Evolutionary conservation across 441 rosid species (phyloP).

Genomic region (Mallotus japonicus): DNA sequence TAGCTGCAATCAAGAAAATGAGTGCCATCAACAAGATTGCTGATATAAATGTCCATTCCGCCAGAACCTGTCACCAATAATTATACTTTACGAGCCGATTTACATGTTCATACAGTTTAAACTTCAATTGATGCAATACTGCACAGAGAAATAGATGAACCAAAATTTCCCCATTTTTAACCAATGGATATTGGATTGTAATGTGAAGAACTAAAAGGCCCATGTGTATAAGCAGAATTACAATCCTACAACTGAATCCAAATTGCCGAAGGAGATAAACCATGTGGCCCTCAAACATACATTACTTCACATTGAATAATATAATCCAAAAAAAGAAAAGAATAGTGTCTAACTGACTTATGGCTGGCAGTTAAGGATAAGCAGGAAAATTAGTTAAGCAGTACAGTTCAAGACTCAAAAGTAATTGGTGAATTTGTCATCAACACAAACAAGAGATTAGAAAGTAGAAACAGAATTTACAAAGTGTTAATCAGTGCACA

Average conservation of each 20-base stretch:
- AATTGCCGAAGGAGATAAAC: neutral
- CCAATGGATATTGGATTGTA: neutral
- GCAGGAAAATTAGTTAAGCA: neutral
- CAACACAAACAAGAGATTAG: neutral
- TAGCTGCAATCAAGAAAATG: slow-evolving; percentile 38
- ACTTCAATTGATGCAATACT: no score
- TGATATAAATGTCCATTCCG: slow-evolving; percentile 57
- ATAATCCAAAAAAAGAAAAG: neutral
- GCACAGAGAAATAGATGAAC: neutral
- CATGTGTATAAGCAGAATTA: neutral
- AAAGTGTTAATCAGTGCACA: neutral
- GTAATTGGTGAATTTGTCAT: neutral
- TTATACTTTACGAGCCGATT: neutral
- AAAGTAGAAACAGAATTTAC: neutral
- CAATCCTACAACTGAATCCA: neutral
- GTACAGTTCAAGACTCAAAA: neutral
- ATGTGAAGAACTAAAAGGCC: neutral
- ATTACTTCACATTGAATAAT: neutral
- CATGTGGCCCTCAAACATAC: neutral
- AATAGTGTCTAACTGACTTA: neutral
- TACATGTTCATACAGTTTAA: neutral
- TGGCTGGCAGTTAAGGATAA: neutral
- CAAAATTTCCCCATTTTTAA: neutral
- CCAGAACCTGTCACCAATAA: slow-evolving; percentile 51
- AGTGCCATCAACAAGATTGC: slow-evolving; percentile 39